Percentiles rank a stretch among this genome's conserved stretches.
These are phyloP conservation scores for Verticillium klebahnii DNA, from an alignment of 2,329 filamentous ascomycete species.

Conservation along the genomic window DNA sequence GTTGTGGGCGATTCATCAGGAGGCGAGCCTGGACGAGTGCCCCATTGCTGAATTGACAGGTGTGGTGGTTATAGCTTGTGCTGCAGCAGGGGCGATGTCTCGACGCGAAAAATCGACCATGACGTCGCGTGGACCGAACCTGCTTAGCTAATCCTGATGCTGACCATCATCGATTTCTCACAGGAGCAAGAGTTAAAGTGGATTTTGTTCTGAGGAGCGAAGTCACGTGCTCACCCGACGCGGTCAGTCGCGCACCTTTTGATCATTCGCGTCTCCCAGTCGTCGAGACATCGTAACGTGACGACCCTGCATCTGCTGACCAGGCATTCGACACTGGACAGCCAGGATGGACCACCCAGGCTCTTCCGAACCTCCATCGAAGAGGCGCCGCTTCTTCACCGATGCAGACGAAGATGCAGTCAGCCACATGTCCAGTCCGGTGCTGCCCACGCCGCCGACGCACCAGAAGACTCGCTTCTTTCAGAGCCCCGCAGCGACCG, in stretches of 20 bases:
- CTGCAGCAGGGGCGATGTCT: background rate
- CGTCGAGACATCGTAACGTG: too few relatives aligned
- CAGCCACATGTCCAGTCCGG: constrained; percentile 8
- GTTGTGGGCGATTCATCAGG: constrained; percentile 34
- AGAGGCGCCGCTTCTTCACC: constrained; percentile 41
- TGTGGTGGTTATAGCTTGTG: background rate
- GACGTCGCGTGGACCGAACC: background rate
- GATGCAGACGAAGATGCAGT: constrained; percentile 24
- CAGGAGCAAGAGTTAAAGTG: constrained; percentile 5
- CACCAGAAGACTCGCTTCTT: constrained; percentile 30
- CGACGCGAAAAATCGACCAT: background rate
- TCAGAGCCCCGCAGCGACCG: constrained; percentile 23
- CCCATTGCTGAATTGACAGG: background rate
- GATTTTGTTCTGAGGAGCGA: constrained; percentile 16
- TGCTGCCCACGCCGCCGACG: constrained; percentile 8
- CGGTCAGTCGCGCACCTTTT: constrained; percentile 11
- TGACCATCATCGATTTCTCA: background rate
- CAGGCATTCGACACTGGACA: constrained; percentile 4
- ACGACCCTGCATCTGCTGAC: constrained; percentile 2
- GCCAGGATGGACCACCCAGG: constrained; percentile 32
- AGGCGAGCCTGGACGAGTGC: background rate
- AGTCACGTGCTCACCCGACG: constrained; percentile 37
- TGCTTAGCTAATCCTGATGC: background rate
- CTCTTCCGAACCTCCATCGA: constrained; percentile 38
- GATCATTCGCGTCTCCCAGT: constrained; percentile 31